Conservation (phyloP, 1,284 basidiomycete genomes). For the Leccinum pachyderme region DNA sequence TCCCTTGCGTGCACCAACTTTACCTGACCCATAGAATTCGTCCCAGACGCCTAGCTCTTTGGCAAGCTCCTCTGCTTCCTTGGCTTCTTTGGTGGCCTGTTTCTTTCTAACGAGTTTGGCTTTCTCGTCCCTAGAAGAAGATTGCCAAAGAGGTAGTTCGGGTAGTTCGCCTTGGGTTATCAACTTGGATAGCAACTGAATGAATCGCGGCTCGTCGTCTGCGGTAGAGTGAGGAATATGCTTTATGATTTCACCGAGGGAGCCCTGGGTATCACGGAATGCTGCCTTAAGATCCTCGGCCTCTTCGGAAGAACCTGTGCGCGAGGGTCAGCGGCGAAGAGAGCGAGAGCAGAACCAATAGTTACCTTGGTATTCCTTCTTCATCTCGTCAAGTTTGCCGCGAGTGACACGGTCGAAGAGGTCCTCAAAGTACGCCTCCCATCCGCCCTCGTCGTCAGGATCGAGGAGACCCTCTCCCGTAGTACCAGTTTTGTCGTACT, state of each 20-base stretch:
- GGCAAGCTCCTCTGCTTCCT: slow-evolving; percentile 82
- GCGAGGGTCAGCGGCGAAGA: slow-evolving; percentile 5
- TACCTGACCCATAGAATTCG: slow-evolving; percentile 87
- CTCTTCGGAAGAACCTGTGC: slow-evolving; percentile 81
- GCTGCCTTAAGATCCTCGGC: slow-evolving; percentile 72
- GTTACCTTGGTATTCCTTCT: slow-evolving; percentile 84
- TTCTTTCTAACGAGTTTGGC: slow-evolving; percentile 71
- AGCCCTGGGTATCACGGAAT: slow-evolving; percentile 67
- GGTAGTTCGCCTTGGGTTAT: slow-evolving; percentile 64
- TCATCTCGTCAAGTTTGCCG: slow-evolving; percentile 85
- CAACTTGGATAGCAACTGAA: slow-evolving; percentile 65
- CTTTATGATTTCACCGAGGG: slow-evolving; percentile 76
- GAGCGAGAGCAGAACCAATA: neutral
- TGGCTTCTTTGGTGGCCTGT: slow-evolving; percentile 74
- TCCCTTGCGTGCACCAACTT: slow-evolving; percentile 59
- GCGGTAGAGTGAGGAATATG: slow-evolving; percentile 81
- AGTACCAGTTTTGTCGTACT: slow-evolving; percentile 81
- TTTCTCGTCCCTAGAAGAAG: slow-evolving; percentile 74
- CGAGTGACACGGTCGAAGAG: slow-evolving; percentile 85
- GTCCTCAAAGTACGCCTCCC: slow-evolving; percentile 91
- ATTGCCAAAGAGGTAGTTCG: slow-evolving; percentile 64
- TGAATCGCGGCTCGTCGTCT: slow-evolving; percentile 82
- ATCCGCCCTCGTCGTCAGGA: slow-evolving; percentile 75
- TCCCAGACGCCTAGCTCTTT: slow-evolving; percentile 93
- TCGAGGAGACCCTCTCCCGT: slow-evolving; percentile 75